These are phyloP conservation scores for Globisporangium okanoganense DNA, from an alignment of 352 stramenopile species.

Conservation along the genomic window DNA sequence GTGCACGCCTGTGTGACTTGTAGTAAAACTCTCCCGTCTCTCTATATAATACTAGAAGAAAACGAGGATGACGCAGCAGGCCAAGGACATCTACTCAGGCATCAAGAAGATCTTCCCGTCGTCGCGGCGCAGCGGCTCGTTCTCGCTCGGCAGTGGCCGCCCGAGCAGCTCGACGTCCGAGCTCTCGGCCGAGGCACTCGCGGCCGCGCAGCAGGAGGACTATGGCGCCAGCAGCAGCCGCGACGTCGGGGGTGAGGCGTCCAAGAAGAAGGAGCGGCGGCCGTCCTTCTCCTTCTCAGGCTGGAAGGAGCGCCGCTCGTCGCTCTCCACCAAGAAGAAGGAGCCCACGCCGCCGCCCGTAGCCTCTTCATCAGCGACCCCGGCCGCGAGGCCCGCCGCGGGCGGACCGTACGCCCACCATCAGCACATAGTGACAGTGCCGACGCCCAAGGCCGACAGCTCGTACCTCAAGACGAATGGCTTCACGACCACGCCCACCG, in stretches of 20 bases:
- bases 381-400: neutral
- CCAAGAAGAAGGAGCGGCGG: constrained; percentile 45
- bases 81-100: constrained; percentile 74
- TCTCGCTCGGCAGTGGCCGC: constrained; percentile 34
- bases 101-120: constrained; percentile 79
- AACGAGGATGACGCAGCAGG: constrained; percentile 58
- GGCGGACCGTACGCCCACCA: neutral
- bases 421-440: neutral
- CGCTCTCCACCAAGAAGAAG: constrained; percentile 24
- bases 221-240: neutral
- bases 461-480: constrained; percentile 2
- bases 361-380: neutral
- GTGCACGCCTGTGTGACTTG: neutral
- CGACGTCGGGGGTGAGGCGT: neutral
- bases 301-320: constrained; percentile 37
- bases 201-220: constrained; percentile 20
- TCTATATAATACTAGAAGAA: neutral
- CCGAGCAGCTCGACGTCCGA: constrained; percentile 15
- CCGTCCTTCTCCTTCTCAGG: constrained; percentile 52
- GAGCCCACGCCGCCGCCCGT: constrained; percentile 7
- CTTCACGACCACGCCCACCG: constrained; percentile 14
- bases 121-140: constrained; percentile 43
- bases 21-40: neutral
- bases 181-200: constrained; percentile 34
- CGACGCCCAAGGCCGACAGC: constrained; percentile 9